These are phyloP conservation scores for Clausena lansium DNA, from an alignment of 345 rosid genomes.

Conservation along the genomic window DNA sequence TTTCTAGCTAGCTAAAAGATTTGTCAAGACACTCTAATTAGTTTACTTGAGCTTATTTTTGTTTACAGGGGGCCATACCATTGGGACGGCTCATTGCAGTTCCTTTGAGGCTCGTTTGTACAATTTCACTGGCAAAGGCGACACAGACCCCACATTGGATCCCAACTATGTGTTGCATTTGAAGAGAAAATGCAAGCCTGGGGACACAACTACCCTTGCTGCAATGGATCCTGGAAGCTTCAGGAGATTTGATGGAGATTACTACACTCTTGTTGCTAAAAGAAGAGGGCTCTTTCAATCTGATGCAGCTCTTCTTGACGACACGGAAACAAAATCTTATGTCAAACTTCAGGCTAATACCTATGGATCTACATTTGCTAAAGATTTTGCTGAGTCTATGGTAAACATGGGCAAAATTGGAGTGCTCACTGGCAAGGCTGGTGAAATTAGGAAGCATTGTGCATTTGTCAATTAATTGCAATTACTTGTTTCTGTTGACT, in stretches of 20 bases:
- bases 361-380: constrained; percentile 32
- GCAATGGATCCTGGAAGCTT: constrained; percentile 73
- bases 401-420: constrained; percentile 48
- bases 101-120: constrained; percentile 37
- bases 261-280: constrained; percentile 40
- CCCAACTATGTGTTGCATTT: constrained; percentile 36
- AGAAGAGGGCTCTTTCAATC: constrained; percentile 57
- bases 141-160: constrained; percentile 57
- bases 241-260: constrained; percentile 45
- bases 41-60: too few relatives aligned
- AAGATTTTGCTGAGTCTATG: constrained; percentile 60
- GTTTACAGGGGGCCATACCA: constrained; percentile 53
- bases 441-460: constrained; percentile 57
- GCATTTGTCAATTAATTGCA: constrained; percentile 28
- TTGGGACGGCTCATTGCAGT: constrained; percentile 49
- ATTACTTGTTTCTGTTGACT: background rate
- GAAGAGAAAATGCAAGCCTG: constrained; percentile 49
- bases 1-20: background rate
- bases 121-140: constrained; percentile 62
- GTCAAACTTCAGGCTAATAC: constrained; percentile 27
- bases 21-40: background rate
- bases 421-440: constrained; percentile 41
- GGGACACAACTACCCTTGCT: constrained; percentile 24
- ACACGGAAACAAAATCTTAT: constrained; percentile 37
- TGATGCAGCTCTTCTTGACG: constrained; percentile 60